These are phyloP conservation scores for Daldinia loculata DNA, from an alignment of 495 filamentous ascomycete genomes.

Conservation along the genomic window DNA sequence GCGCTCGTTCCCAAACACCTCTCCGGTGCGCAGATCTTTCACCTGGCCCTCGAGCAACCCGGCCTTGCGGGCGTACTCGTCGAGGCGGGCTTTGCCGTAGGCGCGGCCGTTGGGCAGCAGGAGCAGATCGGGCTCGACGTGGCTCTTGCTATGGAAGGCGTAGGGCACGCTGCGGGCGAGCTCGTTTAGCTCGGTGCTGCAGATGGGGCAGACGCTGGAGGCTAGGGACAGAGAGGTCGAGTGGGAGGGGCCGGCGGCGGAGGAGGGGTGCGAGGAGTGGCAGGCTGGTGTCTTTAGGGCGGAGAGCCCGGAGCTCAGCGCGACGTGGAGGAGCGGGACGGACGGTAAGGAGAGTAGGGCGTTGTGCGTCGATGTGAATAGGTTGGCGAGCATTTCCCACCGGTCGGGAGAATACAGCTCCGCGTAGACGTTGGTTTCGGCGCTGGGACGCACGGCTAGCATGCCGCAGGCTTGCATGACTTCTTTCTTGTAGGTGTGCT, in stretches of 20 bases:
- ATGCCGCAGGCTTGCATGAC: slow-evolving; percentile 79
- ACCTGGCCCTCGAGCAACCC: slow-evolving; percentile 70
- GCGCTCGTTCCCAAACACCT: slow-evolving; percentile 65
- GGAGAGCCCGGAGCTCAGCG: slow-evolving; percentile 88
- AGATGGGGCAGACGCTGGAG: slow-evolving; percentile 84
- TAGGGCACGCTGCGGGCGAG: slow-evolving; percentile 89
- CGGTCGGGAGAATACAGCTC: slow-evolving; percentile 74
- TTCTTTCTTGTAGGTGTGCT: slow-evolving; percentile 71
- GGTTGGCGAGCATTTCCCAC: slow-evolving; percentile 79
- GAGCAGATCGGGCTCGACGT: slow-evolving; percentile 85
- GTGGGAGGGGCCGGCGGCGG: slow-evolving; percentile 47
- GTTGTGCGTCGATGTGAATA: slow-evolving; percentile 88
- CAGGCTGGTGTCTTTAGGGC: slow-evolving; percentile 96
- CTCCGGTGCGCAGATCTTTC: slow-evolving; percentile 82
- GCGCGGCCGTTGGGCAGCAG: slow-evolving; percentile 87
- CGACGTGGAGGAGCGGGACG: slow-evolving; percentile 88
- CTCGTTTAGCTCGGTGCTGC: slow-evolving; percentile 91
- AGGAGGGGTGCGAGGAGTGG: slow-evolving; percentile 68
- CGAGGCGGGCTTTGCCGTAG: slow-evolving; percentile 78
- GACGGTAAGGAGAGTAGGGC: slow-evolving; percentile 83
- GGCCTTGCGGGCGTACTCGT: slow-evolving; percentile 78
- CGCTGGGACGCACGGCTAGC: slow-evolving; percentile 74
- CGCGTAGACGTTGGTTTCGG: slow-evolving; percentile 46
- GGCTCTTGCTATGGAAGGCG: slow-evolving; percentile 91
- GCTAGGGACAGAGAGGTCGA: slow-evolving; percentile 52